phyloP scores from a whole-genome alignment of 2,329 filamentous ascomycete species.

The Cercospora zeae-maydis region DNA sequence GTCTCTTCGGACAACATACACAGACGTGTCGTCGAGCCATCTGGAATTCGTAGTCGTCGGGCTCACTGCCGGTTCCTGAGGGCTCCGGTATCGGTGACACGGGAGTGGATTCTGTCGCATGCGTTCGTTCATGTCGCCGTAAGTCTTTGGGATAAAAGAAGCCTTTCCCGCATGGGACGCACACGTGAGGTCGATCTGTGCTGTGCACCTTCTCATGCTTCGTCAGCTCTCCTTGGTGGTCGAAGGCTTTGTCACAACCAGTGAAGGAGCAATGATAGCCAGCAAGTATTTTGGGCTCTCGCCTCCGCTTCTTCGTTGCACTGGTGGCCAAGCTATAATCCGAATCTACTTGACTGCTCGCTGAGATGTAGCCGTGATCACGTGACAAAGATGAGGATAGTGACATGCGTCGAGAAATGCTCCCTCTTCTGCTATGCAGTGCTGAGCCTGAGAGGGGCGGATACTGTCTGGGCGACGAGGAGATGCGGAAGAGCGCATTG shows the following conservation, averaged over 20 bases:
- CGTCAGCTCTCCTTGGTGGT: constrained; percentile 13
- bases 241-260: constrained; percentile 11
- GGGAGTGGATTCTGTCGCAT: constrained; percentile 8
- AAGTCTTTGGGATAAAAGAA: constrained; percentile 16
- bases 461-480: constrained; percentile 9
- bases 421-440: constrained; percentile 8
- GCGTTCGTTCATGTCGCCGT: constrained; percentile 12
- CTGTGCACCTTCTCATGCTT: constrained; percentile 16
- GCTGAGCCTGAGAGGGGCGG: constrained; percentile 10
- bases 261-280: constrained; percentile 9
- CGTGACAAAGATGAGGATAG: constrained; percentile 12
- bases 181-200: constrained; percentile 9
- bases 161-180: constrained; percentile 13
- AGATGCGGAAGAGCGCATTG: constrained; percentile 6
- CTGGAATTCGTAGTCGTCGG: background rate
- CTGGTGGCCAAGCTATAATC: constrained; percentile 14
- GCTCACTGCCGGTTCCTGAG: background rate
- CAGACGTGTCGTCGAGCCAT: background rate
- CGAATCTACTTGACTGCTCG: constrained; percentile 15
- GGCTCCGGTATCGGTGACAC: constrained; percentile 12
- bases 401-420: constrained; percentile 8
- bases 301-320: constrained; percentile 12
- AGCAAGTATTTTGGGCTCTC: constrained; percentile 13
- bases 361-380: constrained; percentile 16
- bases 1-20: background rate